Base-by-base conservation (phyloP, 1,284 basidiomycete genomes). In the Bjerkandera adusta region DNA sequence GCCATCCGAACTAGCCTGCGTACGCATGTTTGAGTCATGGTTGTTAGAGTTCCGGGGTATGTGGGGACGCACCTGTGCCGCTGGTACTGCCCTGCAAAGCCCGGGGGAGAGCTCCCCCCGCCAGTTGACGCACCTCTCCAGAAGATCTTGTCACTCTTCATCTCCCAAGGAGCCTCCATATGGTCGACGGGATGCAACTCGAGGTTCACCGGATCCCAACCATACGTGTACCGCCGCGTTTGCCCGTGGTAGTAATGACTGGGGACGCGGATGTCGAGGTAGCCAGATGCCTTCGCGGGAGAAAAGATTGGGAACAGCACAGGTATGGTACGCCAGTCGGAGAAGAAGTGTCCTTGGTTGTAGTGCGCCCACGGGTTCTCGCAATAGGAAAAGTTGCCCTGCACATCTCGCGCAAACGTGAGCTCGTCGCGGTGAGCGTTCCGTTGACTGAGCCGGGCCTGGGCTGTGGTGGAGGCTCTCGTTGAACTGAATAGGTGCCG, bases 111-210 rank as follows among this genome's bases (percentile, higher is more conserved):
- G 55, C 79, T 89, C 27, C 94, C 94, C 3, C 94, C 94, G 53
- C 93, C 92, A 0, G 93, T 96, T 0, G 92, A 92, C 1, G 92
- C 90, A 34, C 94, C 94, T 46, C 94, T 72, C 87, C 90, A 93
- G 58, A 89, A 92, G 22, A 92, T 73, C 57, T 75, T 75, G 54
- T 86, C 76, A 27, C 70, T 69, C 66, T 92, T 92, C 47, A 79
- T 62, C 50, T 86, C 81, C 89, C 89, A 97, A 1, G 89, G 79
- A 3, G 85, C 72, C 62, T 95, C 92, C 83, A 89, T 86, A 47
- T 80, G 73, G 57, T 94, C 92, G 1, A 85, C 73, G 2, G 81
- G 81, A 58, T 84, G 85, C 49, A 85, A 69, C 48, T 81, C 71
- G 56, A 83, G 68, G 48, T 86, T 85, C 20, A 83, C 73, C 0